Conservation (phyloP, 2,329 filamentous ascomycete genomes). For the Sordariomycetes sp. region DNA sequence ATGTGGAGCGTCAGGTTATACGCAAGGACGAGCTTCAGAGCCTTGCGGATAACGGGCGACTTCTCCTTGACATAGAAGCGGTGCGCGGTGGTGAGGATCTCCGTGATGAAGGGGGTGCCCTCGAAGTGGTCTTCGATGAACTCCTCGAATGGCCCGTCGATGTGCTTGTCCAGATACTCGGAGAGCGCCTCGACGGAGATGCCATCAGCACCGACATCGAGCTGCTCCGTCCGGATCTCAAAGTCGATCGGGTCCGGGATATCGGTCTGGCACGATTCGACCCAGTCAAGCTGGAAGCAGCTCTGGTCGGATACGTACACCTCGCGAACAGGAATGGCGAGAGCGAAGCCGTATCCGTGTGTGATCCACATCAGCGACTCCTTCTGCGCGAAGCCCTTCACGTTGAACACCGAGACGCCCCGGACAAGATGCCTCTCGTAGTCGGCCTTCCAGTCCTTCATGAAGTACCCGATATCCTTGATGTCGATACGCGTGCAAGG, state of each 20-base stretch:
- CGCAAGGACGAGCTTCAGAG: constrained; percentile 84
- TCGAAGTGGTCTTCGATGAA: constrained; percentile 96
- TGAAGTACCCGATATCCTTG: constrained; percentile 96
- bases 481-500: constrained; percentile 97
- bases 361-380: constrained; percentile 80
- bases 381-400: constrained; percentile 69
- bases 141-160: constrained; percentile 82
- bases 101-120: constrained; percentile 86
- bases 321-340: constrained; percentile 88
- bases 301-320: constrained; percentile 86
- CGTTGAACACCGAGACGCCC: constrained; percentile 86
- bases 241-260: constrained; percentile 64
- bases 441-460: constrained; percentile 98
- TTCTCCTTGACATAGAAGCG: constrained; percentile 86
- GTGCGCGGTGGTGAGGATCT: constrained; percentile 93
- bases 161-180: constrained; percentile 91
- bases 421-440: constrained; percentile 83
- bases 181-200: constrained; percentile 71
- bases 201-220: constrained; percentile 83
- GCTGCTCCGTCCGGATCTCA: constrained; percentile 75
- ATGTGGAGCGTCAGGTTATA: constrained; percentile 95
- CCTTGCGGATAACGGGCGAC: constrained; percentile 84
- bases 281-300: constrained; percentile 90
- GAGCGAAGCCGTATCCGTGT: constrained; percentile 86
- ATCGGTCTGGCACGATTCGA: constrained; percentile 60